These are phyloP conservation scores for Candida patagonica DNA, from an alignment of 805 yeast species.

Conservation along the genomic window DNA sequence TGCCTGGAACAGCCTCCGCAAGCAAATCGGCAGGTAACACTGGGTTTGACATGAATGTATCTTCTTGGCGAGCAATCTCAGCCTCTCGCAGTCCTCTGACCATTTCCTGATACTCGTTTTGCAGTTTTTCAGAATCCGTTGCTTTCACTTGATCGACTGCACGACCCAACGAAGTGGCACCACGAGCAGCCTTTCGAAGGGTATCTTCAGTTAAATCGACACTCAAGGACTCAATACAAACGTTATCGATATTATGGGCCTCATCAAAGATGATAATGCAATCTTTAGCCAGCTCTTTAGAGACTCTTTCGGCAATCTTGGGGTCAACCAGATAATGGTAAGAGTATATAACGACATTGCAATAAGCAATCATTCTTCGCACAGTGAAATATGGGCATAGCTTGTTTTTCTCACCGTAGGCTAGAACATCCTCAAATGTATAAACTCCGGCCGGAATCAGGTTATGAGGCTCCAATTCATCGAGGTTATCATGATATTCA, in stretches of 20 bases:
- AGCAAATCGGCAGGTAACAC: constrained; percentile 76
- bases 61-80: constrained; percentile 54
- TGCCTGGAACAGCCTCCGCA: constrained; percentile 94
- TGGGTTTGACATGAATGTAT: constrained; percentile 77
- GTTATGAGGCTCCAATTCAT: constrained; percentile 80
- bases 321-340: constrained; percentile 96
- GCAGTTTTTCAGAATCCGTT: constrained; percentile 73
- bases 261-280: constrained; percentile 94
- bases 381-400: constrained; percentile 97
- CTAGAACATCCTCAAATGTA: constrained; percentile 76
- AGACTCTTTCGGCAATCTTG: constrained; percentile 91
- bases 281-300: constrained; percentile 84
- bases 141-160: constrained; percentile 80
- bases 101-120: constrained; percentile 82
- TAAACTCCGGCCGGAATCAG: constrained; percentile 88
- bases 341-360: constrained; percentile 91
- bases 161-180: constrained; percentile 68
- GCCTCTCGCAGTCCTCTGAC: constrained; percentile 84
- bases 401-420: constrained; percentile 66
- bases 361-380: constrained; percentile 88
- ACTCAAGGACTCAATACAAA: constrained; percentile 91
- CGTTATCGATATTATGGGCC: constrained; percentile 98
- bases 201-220: constrained; percentile 88
- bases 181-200: constrained; percentile 74
- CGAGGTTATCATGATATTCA: constrained; percentile 81